Conservation (phyloP, 495 filamentous ascomycete species). For the Daldinia concentrica region DNA sequence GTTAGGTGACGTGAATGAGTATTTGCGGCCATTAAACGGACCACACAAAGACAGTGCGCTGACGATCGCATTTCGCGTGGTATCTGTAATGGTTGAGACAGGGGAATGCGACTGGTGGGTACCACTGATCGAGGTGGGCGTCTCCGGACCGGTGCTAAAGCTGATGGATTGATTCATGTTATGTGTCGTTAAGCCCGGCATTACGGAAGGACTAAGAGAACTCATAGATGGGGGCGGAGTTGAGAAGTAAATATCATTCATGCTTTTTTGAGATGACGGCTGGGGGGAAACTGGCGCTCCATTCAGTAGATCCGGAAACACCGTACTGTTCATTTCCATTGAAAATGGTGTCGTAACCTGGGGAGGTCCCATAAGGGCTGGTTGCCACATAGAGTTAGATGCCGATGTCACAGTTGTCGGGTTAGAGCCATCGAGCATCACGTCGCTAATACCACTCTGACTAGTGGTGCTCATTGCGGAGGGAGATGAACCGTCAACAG, state of each 20-base stretch:
- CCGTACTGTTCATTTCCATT: slow-evolving; percentile 63
- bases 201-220: slow-evolving; percentile 62
- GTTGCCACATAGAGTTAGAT: slow-evolving; percentile 71
- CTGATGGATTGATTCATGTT: slow-evolving; percentile 67
- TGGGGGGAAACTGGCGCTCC: slow-evolving; percentile 70
- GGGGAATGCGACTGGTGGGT: slow-evolving; percentile 66
- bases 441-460: slow-evolving; percentile 90
- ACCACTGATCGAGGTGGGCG: slow-evolving; percentile 72
- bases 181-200: slow-evolving; percentile 62
- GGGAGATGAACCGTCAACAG: slow-evolving; percentile 90
- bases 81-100: slow-evolving; percentile 84
- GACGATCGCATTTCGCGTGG: slow-evolving; percentile 87
- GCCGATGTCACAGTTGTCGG: slow-evolving; percentile 56
- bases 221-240: slow-evolving; percentile 75
- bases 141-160: slow-evolving; percentile 70
- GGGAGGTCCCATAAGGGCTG: slow-evolving; percentile 68
- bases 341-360: slow-evolving; percentile 70
- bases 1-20: slow-evolving; percentile 74
- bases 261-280: slow-evolving; percentile 61
- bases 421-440: slow-evolving; percentile 87
- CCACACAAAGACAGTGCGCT: slow-evolving; percentile 80
- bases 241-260: slow-evolving; percentile 65
- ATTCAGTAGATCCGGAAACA: slow-evolving; percentile 68
- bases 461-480: slow-evolving; percentile 93
- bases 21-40: slow-evolving; percentile 77